Evolutionary conservation across 163 green algal genomes (phyloP), one percentile per base, ranked within the genome.

Genomic region (Chlorella variabilis): DNA sequence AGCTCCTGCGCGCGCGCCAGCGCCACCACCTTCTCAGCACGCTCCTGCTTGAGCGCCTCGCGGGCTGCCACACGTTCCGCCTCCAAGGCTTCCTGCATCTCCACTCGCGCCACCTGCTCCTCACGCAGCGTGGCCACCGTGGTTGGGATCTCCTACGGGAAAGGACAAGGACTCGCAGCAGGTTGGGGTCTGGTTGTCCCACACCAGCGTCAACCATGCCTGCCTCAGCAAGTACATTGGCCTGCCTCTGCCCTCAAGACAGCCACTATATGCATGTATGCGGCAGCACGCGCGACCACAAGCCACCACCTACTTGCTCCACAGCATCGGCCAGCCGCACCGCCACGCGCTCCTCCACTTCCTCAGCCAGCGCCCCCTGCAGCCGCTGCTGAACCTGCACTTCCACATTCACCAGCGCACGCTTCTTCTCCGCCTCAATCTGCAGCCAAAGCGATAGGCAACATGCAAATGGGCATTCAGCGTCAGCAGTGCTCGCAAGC

Each of bases 101-200:
- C 59, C 9, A 27, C 59, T 38, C n/a, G 27, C 38, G 59, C 59
- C 8, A 17, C 59, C 59, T 67, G 59, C 59, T 67, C 59, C n/a
- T 38, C 59, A 20, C 29, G 59, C 59, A 67, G 59, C 7, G 9
- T 36, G 8, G 59, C 59, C 27, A 39, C 3, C 3, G 27, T 36
- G 59, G 59, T 18, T 15, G 59, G 59, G 59, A 67, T 67, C 59
- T 67, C 59, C 59, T 67, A 15, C 51, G n/a, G n/a, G n/a, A n/a
- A n/a, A n/a, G n/a, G n/a, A n/a, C n/a, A n/a, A n/a, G n/a, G n/a
- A n/a, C n/a, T n/a, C n/a, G n/a, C n/a, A n/a, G n/a, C n/a, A n/a
- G n/a, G n/a, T n/a, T n/a, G n/a, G n/a, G n/a, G n/a, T n/a, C n/a
- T n/a, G n/a, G n/a, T n/a, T n/a, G n/a, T n/a, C n/a, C n/a, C n/a